These are phyloP conservation scores for Nyctanthes arbortristis DNA, from an alignment of 257 asterid genomes.

Conservation along the genomic window DNA sequence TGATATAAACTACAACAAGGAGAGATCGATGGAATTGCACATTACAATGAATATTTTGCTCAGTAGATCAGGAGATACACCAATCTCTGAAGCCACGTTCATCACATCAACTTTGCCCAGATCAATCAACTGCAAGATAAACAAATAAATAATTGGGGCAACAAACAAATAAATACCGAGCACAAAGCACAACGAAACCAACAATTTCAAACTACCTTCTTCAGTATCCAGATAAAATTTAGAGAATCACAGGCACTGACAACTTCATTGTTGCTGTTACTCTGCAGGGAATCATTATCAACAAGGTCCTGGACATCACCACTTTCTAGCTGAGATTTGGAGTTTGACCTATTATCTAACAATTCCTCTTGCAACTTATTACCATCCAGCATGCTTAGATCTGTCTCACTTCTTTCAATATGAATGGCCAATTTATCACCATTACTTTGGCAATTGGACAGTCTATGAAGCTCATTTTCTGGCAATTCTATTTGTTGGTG, in stretches of 20 bases:
- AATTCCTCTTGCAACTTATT: slow-evolving; percentile 35
- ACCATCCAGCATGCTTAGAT: slow-evolving; percentile 42
- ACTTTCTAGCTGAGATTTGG: slow-evolving; percentile 43
- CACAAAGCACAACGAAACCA: not conserved
- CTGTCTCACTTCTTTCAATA: slow-evolving; percentile 35
- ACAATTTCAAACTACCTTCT: slow-evolving; percentile 60
- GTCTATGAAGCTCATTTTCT: slow-evolving; percentile 27
- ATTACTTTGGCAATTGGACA: slow-evolving; percentile 33
- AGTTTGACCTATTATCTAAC: slow-evolving; percentile 36
- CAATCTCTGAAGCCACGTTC: slow-evolving; percentile 81
- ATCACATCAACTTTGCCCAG: slow-evolving; percentile 65
- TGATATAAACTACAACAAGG: slow-evolving; percentile 18
- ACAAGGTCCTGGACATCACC: slow-evolving; percentile 37
- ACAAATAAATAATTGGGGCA: slow-evolving; percentile 15
- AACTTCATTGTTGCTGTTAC: slow-evolving; percentile 38
- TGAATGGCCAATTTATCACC: slow-evolving; percentile 30
- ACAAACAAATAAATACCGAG: not conserved
- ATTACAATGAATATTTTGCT: slow-evolving; percentile 64
- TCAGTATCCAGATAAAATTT: slow-evolving; percentile 55
- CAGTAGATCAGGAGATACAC: slow-evolving; percentile 68
- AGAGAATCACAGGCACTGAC: slow-evolving; percentile 35
- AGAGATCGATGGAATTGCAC: slow-evolving; percentile 22
- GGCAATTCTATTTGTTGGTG: slow-evolving; percentile 22
- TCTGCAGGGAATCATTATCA: slow-evolving; percentile 32
- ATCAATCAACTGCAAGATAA: slow-evolving; percentile 67